Percentiles rank a stretch among this genome's conserved stretches.
phyloP scores from a whole-genome alignment of 2,329 filamentous ascomycete species.

The Shiraia sp. region DNA sequence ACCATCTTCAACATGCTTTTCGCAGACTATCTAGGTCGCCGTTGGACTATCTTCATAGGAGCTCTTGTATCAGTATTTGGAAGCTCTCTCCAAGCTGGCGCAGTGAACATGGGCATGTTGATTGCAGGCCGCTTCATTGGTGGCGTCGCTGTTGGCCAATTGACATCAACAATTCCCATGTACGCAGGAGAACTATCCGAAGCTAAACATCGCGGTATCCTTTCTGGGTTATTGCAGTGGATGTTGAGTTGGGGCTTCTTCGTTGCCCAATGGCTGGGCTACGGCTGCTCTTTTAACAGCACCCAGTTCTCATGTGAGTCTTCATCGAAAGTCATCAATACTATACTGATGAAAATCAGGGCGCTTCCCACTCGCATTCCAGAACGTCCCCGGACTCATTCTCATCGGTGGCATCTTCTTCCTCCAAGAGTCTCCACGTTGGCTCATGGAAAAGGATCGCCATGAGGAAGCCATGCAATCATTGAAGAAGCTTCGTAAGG shows the following conservation, averaged over 20 bases:
- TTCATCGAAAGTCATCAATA: constrained; percentile 1
- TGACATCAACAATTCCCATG: constrained; percentile 23
- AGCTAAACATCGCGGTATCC: constrained; percentile 50
- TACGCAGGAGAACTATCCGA: constrained; percentile 38
- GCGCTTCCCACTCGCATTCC: constrained; percentile 49
- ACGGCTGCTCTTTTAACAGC: constrained; percentile 36
- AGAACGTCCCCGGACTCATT: constrained; percentile 47
- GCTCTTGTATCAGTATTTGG: constrained; percentile 39
- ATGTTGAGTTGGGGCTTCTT: constrained; percentile 46
- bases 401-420: constrained; percentile 54
- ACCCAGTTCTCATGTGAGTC: constrained; percentile 25
- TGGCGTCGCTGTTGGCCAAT: constrained; percentile 52
- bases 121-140: constrained; percentile 56
- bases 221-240: constrained; percentile 62
- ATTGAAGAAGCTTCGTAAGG: constrained; percentile 22
- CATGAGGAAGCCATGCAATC: constrained; percentile 50
- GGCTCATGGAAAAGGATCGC: constrained; percentile 60
- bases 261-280: constrained; percentile 46
- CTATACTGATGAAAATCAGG: constrained; percentile 14
- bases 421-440: constrained; percentile 64
- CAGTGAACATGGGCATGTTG: constrained; percentile 48
- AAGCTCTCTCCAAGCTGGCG: constrained; percentile 43
- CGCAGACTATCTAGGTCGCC: constrained; percentile 17
- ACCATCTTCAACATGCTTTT: constrained; percentile 19
- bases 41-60: constrained; percentile 40